These are phyloP conservation scores for Boletus reticulatus DNA, from an alignment of 768 basidiomycete species.

Conservation along the genomic window DNA sequence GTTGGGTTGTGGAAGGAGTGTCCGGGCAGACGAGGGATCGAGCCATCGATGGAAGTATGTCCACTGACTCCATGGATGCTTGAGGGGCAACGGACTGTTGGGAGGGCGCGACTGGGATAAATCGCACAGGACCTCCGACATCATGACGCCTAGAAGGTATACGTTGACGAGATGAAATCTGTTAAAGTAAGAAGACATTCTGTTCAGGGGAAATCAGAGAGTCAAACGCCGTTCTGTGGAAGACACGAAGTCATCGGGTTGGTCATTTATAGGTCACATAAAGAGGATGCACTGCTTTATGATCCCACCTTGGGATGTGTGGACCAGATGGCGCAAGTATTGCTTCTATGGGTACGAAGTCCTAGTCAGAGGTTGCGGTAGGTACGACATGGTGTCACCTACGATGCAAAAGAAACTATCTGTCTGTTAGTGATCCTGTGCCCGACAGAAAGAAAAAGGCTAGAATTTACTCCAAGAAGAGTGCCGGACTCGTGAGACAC, in stretches of 20 bases:
- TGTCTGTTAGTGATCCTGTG: too few relatives aligned
- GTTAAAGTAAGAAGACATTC: constrained; percentile 10
- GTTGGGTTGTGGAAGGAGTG: background rate
- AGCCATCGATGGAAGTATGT: background rate
- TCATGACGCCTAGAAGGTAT: background rate
- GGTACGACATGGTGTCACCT: background rate
- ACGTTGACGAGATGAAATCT: background rate
- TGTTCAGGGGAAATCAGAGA: background rate
- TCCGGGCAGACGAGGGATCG: constrained; percentile 1
- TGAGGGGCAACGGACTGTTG: background rate
- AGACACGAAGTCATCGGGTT: too few relatives aligned
- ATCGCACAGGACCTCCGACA: background rate
- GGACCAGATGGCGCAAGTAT: background rate
- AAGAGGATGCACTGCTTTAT: too few relatives aligned
- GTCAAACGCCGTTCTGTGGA: too few relatives aligned
- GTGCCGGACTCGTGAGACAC: too few relatives aligned
- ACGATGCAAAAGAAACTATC: too few relatives aligned
- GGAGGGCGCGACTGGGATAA: background rate
- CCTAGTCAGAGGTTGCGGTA: background rate
- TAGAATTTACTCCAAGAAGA: too few relatives aligned
- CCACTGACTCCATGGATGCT: background rate
- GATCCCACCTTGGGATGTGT: background rate
- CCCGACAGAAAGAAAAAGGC: too few relatives aligned
- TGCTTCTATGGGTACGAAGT: background rate
- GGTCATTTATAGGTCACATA: too few relatives aligned